phyloP scores from a whole-genome alignment of 345 rosid genomes.

The Melaleuca alternifolia region DNA sequence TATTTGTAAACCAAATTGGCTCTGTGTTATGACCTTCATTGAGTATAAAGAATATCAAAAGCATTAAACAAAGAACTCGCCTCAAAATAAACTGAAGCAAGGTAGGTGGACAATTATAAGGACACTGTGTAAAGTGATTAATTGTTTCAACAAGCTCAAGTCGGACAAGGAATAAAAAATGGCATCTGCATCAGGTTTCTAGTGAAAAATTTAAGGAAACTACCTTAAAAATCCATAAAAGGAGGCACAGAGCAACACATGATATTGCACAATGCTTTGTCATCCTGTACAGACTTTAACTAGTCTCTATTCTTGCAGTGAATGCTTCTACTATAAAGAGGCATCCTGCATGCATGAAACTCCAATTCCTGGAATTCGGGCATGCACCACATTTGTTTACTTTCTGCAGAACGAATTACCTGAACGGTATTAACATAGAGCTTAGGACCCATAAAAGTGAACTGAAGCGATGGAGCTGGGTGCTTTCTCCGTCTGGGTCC shows the following conservation, averaged over 20 bases:
- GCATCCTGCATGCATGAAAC: background rate
- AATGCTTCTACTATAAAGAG: background rate
- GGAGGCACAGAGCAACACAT: background rate
- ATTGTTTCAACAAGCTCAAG: background rate
- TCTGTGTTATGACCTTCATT: background rate
- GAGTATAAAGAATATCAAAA: background rate
- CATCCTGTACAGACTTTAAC: background rate
- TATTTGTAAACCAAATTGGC: background rate
- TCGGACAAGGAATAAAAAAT: background rate
- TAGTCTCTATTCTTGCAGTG: background rate
- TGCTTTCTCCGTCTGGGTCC: conserved; percentile 58
- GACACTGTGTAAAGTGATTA: background rate
- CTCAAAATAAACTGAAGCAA: background rate
- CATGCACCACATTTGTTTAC: background rate
- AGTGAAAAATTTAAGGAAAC: background rate
- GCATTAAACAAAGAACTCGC: background rate
- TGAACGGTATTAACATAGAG: conserved; percentile 64
- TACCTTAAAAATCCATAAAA: background rate
- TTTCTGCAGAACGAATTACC: conserved; percentile 24
- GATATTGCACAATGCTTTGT: background rate
- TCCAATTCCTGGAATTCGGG: background rate
- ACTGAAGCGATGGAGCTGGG: conserved; percentile 66
- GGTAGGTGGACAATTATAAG: background rate
- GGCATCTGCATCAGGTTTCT: background rate
- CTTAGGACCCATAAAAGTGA: conserved; percentile 85